Conservation (phyloP, 2,329 filamentous ascomycete species). For the Fusarium verticillioides region DNA sequence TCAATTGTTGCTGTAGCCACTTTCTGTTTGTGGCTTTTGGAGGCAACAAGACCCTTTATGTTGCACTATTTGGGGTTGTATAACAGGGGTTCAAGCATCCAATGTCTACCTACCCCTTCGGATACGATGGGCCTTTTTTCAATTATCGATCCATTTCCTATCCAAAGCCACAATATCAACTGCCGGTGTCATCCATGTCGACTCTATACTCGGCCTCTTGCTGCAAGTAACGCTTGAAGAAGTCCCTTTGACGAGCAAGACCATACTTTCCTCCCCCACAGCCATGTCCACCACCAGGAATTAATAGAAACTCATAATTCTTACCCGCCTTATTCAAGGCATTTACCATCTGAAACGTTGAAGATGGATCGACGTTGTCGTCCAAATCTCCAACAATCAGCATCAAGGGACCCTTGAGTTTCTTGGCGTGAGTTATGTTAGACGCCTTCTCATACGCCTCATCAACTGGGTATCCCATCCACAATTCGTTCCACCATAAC, state of each 20-base stretch:
- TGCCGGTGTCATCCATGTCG: background rate
- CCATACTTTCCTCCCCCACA: slow-evolving; percentile 29
- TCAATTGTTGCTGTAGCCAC: background rate
- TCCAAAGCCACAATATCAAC: background rate
- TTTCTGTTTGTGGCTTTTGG: background rate
- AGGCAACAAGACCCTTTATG: slow-evolving; percentile 17
- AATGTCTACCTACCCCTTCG: background rate
- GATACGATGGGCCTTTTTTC: background rate
- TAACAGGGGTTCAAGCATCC: slow-evolving; percentile 8
- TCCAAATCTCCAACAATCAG: slow-evolving; percentile 46
- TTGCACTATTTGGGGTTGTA: slow-evolving; percentile 18
- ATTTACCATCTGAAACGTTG: slow-evolving; percentile 45
- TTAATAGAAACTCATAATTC: slow-evolving; percentile 45
- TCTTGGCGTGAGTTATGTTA: slow-evolving; percentile 44
- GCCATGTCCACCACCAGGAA: slow-evolving; percentile 41
- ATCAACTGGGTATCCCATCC: slow-evolving; percentile 49
- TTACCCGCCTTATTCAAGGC: slow-evolving; percentile 44
- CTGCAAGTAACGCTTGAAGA: slow-evolving; percentile 32
- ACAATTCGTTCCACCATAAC: slow-evolving; percentile 48
- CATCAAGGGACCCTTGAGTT: slow-evolving; percentile 44
- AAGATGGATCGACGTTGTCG: slow-evolving; percentile 46
- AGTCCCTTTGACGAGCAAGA: slow-evolving; percentile 31
- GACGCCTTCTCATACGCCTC: slow-evolving; percentile 44
- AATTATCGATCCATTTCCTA: background rate
- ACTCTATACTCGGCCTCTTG: background rate